Evolutionary conservation across 2,329 filamentous ascomycete genomes (phyloP).

Genomic region (Endothia cerciana): DNA sequence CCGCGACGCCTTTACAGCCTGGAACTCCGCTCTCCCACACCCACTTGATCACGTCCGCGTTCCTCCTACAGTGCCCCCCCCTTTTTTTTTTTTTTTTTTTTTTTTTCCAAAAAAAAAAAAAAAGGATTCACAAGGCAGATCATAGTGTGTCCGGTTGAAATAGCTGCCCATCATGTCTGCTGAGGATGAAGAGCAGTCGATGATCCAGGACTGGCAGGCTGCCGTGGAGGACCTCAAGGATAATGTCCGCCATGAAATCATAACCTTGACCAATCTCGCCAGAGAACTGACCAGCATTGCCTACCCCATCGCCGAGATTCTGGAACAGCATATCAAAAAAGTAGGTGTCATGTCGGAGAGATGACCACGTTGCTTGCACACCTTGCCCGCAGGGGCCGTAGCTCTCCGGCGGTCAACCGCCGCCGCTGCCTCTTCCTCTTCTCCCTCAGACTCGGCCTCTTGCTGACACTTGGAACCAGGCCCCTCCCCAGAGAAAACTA

Average conservation of each 20-base stretch:
- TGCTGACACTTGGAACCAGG: slow-evolving; percentile 58
- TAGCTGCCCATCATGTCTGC: slow-evolving; percentile 48
- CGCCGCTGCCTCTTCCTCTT: neutral
- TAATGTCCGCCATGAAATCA: slow-evolving; percentile 94
- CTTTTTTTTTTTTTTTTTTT: neutral
- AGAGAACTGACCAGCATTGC: slow-evolving; percentile 97
- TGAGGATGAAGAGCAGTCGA: slow-evolving; percentile 70
- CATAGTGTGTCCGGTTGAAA: slow-evolving; percentile 14
- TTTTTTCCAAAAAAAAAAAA: too few relatives aligned
- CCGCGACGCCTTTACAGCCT: slow-evolving; percentile 13
- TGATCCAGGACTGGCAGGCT: slow-evolving; percentile 92
- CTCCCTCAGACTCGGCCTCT: neutral
- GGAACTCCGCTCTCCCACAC: slow-evolving; percentile 10
- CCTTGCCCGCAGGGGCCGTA: neutral
- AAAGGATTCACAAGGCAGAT: slow-evolving; percentile 15
- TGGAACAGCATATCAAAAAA: slow-evolving; percentile 92
- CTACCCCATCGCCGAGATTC: slow-evolving; percentile 84
- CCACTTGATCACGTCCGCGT: slow-evolving; percentile 6
- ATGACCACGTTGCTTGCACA: slow-evolving; percentile 10
- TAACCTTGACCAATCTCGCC: slow-evolving; percentile 95
- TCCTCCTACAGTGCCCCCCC: slow-evolving; percentile 17
- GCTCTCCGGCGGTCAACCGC: neutral
- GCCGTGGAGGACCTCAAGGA: slow-evolving; percentile 88
- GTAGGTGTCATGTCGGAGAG: slow-evolving; percentile 61
- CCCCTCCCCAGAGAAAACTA: slow-evolving; percentile 83